Percentiles rank a stretch among this genome's conserved stretches.
These are phyloP conservation scores for Pelargonium myrrhifolium DNA, from an alignment of 441 rosid species.

Conservation along the genomic window DNA sequence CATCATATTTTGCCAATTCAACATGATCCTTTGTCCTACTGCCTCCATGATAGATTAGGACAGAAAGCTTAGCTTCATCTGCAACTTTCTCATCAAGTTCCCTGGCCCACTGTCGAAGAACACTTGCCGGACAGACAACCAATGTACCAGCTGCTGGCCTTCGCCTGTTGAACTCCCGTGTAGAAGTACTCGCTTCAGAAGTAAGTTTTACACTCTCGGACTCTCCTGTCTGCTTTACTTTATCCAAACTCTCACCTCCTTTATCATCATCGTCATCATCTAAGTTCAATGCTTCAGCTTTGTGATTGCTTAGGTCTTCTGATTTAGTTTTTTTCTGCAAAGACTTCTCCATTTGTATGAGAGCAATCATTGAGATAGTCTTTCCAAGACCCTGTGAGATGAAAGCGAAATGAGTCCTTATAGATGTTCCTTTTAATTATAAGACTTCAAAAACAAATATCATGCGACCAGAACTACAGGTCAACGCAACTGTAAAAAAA, in stretches of 20 bases:
- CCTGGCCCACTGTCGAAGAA: slow-evolving; percentile 92
- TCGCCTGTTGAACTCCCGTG: slow-evolving; percentile 29
- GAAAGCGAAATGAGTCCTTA: slow-evolving; percentile 20
- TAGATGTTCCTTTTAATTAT: not conserved
- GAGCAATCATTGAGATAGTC: slow-evolving; percentile 91
- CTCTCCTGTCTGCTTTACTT: slow-evolving; percentile 36
- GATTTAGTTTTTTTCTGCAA: slow-evolving; percentile 50
- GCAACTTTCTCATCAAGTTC: slow-evolving; percentile 87
- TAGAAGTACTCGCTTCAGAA: slow-evolving; percentile 45
- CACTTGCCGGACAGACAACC: slow-evolving; percentile 93
- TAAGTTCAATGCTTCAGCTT: slow-evolving; percentile 74
- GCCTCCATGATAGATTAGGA: slow-evolving; percentile 79
- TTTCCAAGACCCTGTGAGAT: slow-evolving; percentile 88
- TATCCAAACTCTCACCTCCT: slow-evolving; percentile 25
- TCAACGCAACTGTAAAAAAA: slow-evolving; percentile 15
- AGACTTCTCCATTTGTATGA: slow-evolving; percentile 68
- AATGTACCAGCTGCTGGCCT: slow-evolving; percentile 88
- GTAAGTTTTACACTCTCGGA: slow-evolving; percentile 26
- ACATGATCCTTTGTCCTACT: slow-evolving; percentile 78
- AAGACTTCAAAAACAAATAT: slow-evolving; percentile 16
- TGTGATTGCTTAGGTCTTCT: slow-evolving; percentile 32
- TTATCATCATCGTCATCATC: slow-evolving; percentile 60
- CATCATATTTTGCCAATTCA: slow-evolving; percentile 74
- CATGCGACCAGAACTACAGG: slow-evolving; percentile 6
- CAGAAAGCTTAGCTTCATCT: slow-evolving; percentile 53